phyloP scores from a whole-genome alignment of 352 stramenopile genomes.

The Globisporangium middletonii region DNA sequence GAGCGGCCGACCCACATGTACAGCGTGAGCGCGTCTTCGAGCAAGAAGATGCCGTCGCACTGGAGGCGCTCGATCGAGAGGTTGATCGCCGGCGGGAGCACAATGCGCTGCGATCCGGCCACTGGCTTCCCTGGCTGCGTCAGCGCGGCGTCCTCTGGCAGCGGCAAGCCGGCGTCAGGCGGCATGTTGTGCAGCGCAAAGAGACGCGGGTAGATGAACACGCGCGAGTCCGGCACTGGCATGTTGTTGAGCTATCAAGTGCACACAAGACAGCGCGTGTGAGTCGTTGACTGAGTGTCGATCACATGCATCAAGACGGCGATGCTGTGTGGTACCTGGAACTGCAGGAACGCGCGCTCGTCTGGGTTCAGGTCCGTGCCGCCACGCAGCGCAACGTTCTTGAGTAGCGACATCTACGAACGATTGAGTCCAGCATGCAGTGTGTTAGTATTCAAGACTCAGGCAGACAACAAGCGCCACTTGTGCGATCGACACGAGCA shows the following conservation, averaged over 20 bases:
- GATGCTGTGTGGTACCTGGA: constrained; percentile 36
- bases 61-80: constrained; percentile 93
- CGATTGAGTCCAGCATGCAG: neutral
- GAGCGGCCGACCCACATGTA: constrained; percentile 96
- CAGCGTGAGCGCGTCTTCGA: constrained; percentile 95
- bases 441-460: neutral
- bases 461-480: constrained; percentile 1
- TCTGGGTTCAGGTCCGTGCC: constrained; percentile 96
- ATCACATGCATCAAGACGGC: too few relatives aligned
- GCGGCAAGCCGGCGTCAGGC: constrained; percentile 76
- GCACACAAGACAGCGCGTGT: constrained; percentile 3
- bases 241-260: constrained; percentile 89
- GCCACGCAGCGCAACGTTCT: constrained; percentile 96
- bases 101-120: constrained; percentile 59
- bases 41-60: constrained; percentile 94
- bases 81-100: constrained; percentile 90
- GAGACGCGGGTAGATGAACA: constrained; percentile 97
- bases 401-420: constrained; percentile 93
- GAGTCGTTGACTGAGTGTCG: constrained; percentile 1
- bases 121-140: constrained; percentile 35
- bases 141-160: constrained; percentile 31
- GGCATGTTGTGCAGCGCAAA: constrained; percentile 94
- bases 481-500: neutral
- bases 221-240: constrained; percentile 83
- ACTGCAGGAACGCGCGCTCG: constrained; percentile 92